Evolutionary conservation across 257 asterid genomes (phyloP).

Genomic region (Solanum rostratum): DNA sequence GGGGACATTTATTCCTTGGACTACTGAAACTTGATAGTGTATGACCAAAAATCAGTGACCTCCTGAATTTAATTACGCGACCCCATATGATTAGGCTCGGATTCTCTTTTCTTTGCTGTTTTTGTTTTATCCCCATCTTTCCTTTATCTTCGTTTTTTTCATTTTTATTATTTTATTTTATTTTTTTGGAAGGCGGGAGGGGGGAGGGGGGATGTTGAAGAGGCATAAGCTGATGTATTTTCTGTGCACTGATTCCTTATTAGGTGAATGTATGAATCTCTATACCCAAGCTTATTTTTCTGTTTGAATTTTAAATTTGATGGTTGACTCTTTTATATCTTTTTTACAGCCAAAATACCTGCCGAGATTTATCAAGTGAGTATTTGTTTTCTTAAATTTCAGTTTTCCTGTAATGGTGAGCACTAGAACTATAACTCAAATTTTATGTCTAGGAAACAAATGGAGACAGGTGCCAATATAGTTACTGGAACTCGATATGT

Average conservation of each 20-base stretch:
- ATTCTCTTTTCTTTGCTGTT: background rate
- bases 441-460: slow-evolving; percentile 58
- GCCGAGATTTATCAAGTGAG: slow-evolving; percentile 89
- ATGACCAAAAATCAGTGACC: background rate
- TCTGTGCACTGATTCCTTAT: background rate
- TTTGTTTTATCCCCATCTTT: background rate
- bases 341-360: slow-evolving; percentile 79
- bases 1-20: background rate
- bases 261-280: background rate
- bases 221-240: background rate
- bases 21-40: background rate
- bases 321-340: slow-evolving; percentile 8
- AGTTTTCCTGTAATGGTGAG: background rate
- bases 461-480: slow-evolving; percentile 84
- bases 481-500: slow-evolving; percentile 98
- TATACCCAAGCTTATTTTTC: background rate
- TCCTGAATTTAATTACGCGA: background rate
- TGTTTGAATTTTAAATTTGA: slow-evolving; percentile 1
- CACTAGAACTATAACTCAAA: slow-evolving; percentile 1
- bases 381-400: background rate
- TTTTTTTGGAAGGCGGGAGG: too few relatives aligned
- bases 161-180: too few relatives aligned
- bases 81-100: background rate
- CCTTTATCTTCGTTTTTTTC: background rate
- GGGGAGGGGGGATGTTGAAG: background rate